Conservation (phyloP, 1,284 basidiomycete genomes). For the Meripilus lineatus region DNA sequence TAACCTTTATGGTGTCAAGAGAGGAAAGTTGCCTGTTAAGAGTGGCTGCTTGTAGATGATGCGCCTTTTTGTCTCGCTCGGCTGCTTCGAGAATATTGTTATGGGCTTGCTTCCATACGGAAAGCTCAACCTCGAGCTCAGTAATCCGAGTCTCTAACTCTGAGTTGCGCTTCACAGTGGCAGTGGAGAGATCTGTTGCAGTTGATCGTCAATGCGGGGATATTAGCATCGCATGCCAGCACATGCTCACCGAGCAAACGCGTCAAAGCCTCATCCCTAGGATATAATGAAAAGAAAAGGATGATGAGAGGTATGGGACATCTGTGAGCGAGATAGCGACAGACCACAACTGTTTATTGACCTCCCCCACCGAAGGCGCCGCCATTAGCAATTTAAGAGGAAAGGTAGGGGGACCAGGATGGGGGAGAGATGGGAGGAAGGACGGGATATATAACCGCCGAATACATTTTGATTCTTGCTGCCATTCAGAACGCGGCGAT, state of each 20-base stretch:
- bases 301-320: slow-evolving; percentile 6
- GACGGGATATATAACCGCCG: slow-evolving; percentile 38
- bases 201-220: slow-evolving; percentile 7
- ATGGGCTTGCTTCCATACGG: slow-evolving; percentile 67
- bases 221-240: slow-evolving; percentile 10
- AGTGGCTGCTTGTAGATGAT: slow-evolving; percentile 57
- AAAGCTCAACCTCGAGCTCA: slow-evolving; percentile 64
- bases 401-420: slow-evolving; percentile 10
- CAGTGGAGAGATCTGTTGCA: slow-evolving; percentile 50
- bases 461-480: slow-evolving; percentile 32
- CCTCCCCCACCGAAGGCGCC: slow-evolving; percentile 48
- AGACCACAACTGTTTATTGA: slow-evolving; percentile 58
- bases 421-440: slow-evolving; percentile 30
- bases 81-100: slow-evolving; percentile 50
- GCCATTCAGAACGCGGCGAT: slow-evolving; percentile 29
- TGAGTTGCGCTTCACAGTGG: slow-evolving; percentile 56
- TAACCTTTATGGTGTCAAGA: slow-evolving; percentile 51
- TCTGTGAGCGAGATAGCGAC: slow-evolving; percentile 18
- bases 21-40: slow-evolving; percentile 57
- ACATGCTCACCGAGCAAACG: slow-evolving; percentile 45
- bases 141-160: slow-evolving; percentile 57
- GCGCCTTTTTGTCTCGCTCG: slow-evolving; percentile 54
- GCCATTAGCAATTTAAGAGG: slow-evolving; percentile 41
- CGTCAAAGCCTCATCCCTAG: slow-evolving; percentile 64
- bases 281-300: slow-evolving; percentile 8